Evolutionary conservation across 2,329 filamentous ascomycete species (phyloP), one percentile per base, ranked within the genome.

Genomic region (Paecilomyces formosus): DNA sequence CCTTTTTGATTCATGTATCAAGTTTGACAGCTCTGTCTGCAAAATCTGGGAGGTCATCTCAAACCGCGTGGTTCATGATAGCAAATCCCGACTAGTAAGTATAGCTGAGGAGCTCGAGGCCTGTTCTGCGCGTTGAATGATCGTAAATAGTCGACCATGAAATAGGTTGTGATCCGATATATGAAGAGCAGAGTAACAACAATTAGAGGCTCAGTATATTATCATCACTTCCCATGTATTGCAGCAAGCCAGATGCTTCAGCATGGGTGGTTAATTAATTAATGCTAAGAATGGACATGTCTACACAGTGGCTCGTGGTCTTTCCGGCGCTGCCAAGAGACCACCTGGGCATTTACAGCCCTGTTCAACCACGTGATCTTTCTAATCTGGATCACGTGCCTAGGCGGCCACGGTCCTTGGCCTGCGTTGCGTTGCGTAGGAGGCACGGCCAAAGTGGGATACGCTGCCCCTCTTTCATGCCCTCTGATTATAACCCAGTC

Each of bases 1-100:
- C 69, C 93, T 85, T 77, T 96, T 97, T 72, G 92, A 94, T 79
- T 99, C 94, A 75, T 95, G 90, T 68, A 96, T 88, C 73, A 97
- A 85, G 78, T 90, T 95, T 70, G 88, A 85, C 73, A 97, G 85
- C 83, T 97, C 92, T 59, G 89, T 87, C 70, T 88, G 86, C 69
- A 97, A 83, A 70, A 96, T 87, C 83, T 95, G 90, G 68, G 91
- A 88, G 74, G 92, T 95, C 92, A 96, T 96, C 87, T 74, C 72
- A 68, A 69, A 65, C 59, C 61, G 56, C 57, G 57, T 57, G 61
- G 53, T 61, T 62, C 57, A 63, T 69, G 63, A 71, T 61, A 66
- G 61, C 70, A 72, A 72, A 62, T 64, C 70, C 66, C 60, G 31
- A 61, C 60, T 60, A 55, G 53, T 61, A 53, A 55, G 53, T 61